Conservation (phyloP, 495 filamentous ascomycete species). For the Penicillium robsamsonii region DNA sequence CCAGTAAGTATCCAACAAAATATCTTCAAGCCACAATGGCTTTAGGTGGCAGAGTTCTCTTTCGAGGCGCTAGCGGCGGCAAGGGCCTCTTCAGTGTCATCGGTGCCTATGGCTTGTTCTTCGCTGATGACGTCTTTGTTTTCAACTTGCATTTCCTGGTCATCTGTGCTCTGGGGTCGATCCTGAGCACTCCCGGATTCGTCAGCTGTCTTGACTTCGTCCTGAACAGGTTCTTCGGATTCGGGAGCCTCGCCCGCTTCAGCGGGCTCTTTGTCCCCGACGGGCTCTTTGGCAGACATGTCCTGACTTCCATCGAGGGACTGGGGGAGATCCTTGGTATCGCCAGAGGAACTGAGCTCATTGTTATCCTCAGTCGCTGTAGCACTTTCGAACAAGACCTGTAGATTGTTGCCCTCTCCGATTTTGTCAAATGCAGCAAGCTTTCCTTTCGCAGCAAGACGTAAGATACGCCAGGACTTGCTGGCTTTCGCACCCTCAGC, state of each 20-base stretch:
- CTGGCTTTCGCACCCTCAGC: slow-evolving; percentile 70
- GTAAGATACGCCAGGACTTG: slow-evolving; percentile 83
- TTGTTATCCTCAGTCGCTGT: slow-evolving; percentile 28
- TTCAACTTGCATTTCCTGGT: slow-evolving; percentile 14
- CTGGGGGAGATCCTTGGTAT: slow-evolving; percentile 18
- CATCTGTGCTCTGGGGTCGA: slow-evolving; percentile 8
- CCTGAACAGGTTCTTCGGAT: not conserved
- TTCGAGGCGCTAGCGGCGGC: slow-evolving; percentile 21
- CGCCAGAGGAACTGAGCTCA: not conserved
- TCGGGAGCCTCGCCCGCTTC: slow-evolving; percentile 13
- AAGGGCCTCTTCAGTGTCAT: slow-evolving; percentile 16
- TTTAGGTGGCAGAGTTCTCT: slow-evolving; percentile 20
- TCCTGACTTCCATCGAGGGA: slow-evolving; percentile 23
- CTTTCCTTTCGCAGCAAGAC: slow-evolving; percentile 69
- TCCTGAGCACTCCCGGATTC: slow-evolving; percentile 19
- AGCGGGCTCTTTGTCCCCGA: not conserved
- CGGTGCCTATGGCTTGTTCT: slow-evolving; percentile 10
- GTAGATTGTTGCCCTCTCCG: slow-evolving; percentile 70
- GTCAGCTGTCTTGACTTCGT: not conserved
- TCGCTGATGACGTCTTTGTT: slow-evolving; percentile 14
- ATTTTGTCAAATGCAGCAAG: slow-evolving; percentile 80
- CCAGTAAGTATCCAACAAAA: slow-evolving; percentile 14
- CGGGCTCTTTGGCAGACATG: too few relatives aligned
- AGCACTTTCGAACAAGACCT: slow-evolving; percentile 48
- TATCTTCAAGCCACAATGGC: slow-evolving; percentile 11